phyloP scores from a whole-genome alignment of 208 protist genomes.

The Leishmania mexicana region DNA sequence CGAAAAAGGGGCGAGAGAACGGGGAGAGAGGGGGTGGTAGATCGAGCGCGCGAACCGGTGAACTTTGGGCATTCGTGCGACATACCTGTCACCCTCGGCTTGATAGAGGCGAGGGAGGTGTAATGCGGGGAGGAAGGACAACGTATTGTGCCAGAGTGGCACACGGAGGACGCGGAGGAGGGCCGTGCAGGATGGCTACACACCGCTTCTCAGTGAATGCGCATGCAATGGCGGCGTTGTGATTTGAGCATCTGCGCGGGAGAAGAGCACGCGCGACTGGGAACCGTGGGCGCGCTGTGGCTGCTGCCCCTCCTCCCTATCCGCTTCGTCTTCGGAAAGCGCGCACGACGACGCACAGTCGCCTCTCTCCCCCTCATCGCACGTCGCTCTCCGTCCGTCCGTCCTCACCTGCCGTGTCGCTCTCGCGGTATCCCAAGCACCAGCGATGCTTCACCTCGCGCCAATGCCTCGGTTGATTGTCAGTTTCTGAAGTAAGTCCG shows the following conservation, averaged over 20 bases:
- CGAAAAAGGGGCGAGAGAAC: not conserved
- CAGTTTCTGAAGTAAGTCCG: not conserved
- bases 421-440: not conserved
- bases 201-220: not conserved
- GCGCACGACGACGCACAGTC: not conserved
- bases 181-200: not conserved
- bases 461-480: not conserved
- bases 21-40: not conserved
- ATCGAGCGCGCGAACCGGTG: not conserved
- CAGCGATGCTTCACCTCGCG: not conserved
- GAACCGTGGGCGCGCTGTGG: not conserved
- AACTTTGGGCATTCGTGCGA: not conserved
- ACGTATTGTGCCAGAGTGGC: not conserved
- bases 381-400: not conserved
- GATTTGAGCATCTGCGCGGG: not conserved
- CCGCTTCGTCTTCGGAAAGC: not conserved
- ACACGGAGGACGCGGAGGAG: not conserved
- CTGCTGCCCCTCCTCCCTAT: not conserved
- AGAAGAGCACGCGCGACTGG: not conserved
- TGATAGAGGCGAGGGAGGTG: not conserved
- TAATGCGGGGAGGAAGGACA: not conserved
- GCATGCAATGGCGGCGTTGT: not conserved
- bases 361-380: not conserved
- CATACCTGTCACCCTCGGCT: not conserved
- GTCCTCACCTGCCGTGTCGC: not conserved